Conservation (phyloP, 75 land plant genomes). For the Sequoiadendron giganteum region DNA sequence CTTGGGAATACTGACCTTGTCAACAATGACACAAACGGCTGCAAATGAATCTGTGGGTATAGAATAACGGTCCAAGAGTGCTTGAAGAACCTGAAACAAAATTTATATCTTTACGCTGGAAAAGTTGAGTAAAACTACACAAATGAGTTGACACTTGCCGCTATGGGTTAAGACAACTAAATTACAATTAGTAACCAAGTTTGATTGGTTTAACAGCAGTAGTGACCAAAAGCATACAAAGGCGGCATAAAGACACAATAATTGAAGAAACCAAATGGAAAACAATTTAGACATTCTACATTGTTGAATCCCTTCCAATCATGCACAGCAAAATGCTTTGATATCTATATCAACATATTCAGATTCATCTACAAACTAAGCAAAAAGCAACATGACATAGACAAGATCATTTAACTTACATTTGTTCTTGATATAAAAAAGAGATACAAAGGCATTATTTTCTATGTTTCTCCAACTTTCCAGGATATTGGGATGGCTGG, state of each 20-base stretch:
- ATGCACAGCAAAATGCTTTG: not conserved
- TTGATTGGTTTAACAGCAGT: not conserved
- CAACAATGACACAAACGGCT: conserved; percentile 89
- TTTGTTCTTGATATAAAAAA: not conserved
- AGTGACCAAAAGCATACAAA: not conserved
- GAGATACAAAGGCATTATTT: not conserved
- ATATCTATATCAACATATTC: not conserved
- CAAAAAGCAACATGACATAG: not conserved
- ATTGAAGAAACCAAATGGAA: not conserved
- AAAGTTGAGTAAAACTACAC: not conserved
- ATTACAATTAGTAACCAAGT: not conserved
- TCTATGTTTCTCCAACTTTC: too few species aligned
- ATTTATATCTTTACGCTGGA: not conserved
- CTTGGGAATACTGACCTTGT: conserved; percentile 58
- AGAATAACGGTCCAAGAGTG: conserved; percentile 55
- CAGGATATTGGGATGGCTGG: too few species aligned
- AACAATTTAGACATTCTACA: not conserved
- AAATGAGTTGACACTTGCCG: not conserved
- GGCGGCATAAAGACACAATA: not conserved
- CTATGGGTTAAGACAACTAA: not conserved
- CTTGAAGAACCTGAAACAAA: conserved; percentile 76
- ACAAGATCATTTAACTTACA: not conserved
- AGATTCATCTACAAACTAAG: not conserved
- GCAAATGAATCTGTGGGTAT: conserved; percentile 72
- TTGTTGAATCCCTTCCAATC: not conserved